phyloP scores from a whole-genome alignment of 1,284 basidiomycete genomes.

The Termitomyces sp. region DNA sequence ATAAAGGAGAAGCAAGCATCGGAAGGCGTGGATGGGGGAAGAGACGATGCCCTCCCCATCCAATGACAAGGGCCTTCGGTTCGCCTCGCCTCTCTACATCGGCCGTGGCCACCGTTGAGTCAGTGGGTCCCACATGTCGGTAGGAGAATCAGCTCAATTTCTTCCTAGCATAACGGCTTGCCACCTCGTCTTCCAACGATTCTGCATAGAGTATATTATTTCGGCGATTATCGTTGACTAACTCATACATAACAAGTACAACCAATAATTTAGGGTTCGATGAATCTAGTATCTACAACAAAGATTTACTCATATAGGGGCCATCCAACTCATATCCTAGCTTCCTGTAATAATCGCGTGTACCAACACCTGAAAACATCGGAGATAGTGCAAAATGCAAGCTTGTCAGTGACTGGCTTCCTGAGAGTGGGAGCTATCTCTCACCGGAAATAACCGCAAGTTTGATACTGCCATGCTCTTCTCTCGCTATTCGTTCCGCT shows the following conservation, averaged over 20 bases:
- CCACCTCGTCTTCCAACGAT: too few relatives aligned
- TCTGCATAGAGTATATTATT: too few relatives aligned
- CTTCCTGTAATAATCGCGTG: conserved; percentile 90
- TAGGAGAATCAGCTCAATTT: not conserved
- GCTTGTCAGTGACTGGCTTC: not conserved
- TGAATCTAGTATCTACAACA: conserved; percentile 31
- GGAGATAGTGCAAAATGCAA: not conserved
- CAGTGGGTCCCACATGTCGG: not conserved
- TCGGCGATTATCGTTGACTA: not conserved
- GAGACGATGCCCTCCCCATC: not conserved
- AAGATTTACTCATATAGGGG: conserved; percentile 91
- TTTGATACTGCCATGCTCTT: conserved; percentile 94
- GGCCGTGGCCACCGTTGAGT: not conserved
- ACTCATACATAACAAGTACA: conserved; percentile 8
- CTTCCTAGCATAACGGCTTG: not conserved
- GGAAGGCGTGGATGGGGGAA: not conserved
- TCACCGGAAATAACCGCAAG: conserved; percentile 92
- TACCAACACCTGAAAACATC: conserved; percentile 72
- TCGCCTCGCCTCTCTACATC: not conserved
- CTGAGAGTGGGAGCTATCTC: conserved; percentile 18
- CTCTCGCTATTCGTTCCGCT: conserved; percentile 95
- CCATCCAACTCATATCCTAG: conserved; percentile 94
- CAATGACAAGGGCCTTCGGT: not conserved
- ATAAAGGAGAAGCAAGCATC: not conserved
- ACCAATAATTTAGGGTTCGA: conserved; percentile 3